Evolutionary conservation across 208 protist genomes (phyloP), one percentile per base, ranked within the genome.

Genomic region (Leishmania tropica): DNA sequence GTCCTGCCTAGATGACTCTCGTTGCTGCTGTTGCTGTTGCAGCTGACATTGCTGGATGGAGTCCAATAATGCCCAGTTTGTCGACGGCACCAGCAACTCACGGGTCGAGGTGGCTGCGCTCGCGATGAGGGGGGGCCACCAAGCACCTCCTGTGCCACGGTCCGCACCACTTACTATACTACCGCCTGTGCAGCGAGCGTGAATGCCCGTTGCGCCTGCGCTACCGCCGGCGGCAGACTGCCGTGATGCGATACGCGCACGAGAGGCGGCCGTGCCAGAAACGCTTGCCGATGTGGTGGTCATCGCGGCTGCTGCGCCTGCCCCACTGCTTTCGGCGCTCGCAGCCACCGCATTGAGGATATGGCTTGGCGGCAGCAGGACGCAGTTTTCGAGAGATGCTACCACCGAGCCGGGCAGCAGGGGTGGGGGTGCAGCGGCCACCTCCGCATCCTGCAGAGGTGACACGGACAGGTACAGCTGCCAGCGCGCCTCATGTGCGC

Each of bases 381-480:
- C 64, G 54, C 54, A 73, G 71, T 13, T 53, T 48, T 56, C 48
- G 24, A 74, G 81, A 45, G 35, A 80, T 62, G 67, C 40, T 67
- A 40, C 62, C 75, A 70, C 53, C 42, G 48, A 21, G 54, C n/a
- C 48, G 60, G 73, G 58, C 40, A 48, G n/a, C 24, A 80, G 64
- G 13, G 47, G 11, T 47, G 51, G 58, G 4, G 83, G 71, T 28
- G 78, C 56, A 28, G 58, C 68, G 3, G 37, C 54, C 37, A 75
- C 54, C 21, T 62, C 56, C 6, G 81, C 68, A 81, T 97, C 92
- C 71, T 93, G 68, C 45, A 86, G 75, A 75, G 94, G 94, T 2
- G 94, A 92, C 31, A 95, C 79, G 67, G 85, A 86, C 19, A 97
- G 85, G 42, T 90, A 79, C 77, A 95, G 87, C 67, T 79, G 62